Evolutionary conservation across 2,329 filamentous ascomycete genomes (phyloP).

Genomic region (Aspergillus phoenicis): DNA sequence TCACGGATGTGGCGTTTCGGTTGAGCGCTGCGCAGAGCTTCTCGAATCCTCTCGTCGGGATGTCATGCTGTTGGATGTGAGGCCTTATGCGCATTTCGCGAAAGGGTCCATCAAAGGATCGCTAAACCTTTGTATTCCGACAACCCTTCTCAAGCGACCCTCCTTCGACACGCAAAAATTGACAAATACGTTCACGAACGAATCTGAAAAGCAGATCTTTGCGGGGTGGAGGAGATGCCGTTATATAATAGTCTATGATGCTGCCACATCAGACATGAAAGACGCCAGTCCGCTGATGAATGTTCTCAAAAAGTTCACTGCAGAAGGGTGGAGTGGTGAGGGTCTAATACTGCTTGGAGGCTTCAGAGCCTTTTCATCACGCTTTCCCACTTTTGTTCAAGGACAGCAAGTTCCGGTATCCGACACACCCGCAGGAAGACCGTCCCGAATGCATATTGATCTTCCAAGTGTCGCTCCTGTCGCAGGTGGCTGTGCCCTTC

Average conservation of each 20-base stretch:
- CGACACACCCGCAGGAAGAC: slow-evolving; percentile 45
- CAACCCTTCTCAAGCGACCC: slow-evolving; percentile 84
- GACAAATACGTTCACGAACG: slow-evolving; percentile 78
- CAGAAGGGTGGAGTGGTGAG: slow-evolving; percentile 76
- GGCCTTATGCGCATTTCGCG: slow-evolving; percentile 81
- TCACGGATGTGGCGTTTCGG: slow-evolving; percentile 51
- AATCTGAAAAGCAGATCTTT: slow-evolving; percentile 71
- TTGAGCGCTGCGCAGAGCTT: slow-evolving; percentile 59
- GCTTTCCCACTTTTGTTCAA: slow-evolving; percentile 58
- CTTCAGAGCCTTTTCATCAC: slow-evolving; percentile 71
- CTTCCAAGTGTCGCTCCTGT: slow-evolving; percentile 68
- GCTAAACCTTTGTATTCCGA: slow-evolving; percentile 91
- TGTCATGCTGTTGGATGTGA: slow-evolving; percentile 77
- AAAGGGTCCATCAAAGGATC: slow-evolving; percentile 75
- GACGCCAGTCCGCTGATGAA: slow-evolving; percentile 81
- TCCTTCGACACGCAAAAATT: slow-evolving; percentile 89
- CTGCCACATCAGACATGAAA: slow-evolving; percentile 72
- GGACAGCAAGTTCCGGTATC: slow-evolving; percentile 31
- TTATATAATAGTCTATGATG: slow-evolving; percentile 86
- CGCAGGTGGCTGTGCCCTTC: slow-evolving; percentile 86
- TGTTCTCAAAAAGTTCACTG: slow-evolving; percentile 89
- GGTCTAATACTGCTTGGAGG: slow-evolving; percentile 79
- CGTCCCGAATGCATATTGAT: slow-evolving; percentile 55
- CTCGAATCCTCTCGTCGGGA: slow-evolving; percentile 55
- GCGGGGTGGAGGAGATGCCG: slow-evolving; percentile 72